These are phyloP conservation scores for Bidens hawaiensis DNA, from an alignment of 140 eudicot species.

Conservation along the genomic window DNA sequence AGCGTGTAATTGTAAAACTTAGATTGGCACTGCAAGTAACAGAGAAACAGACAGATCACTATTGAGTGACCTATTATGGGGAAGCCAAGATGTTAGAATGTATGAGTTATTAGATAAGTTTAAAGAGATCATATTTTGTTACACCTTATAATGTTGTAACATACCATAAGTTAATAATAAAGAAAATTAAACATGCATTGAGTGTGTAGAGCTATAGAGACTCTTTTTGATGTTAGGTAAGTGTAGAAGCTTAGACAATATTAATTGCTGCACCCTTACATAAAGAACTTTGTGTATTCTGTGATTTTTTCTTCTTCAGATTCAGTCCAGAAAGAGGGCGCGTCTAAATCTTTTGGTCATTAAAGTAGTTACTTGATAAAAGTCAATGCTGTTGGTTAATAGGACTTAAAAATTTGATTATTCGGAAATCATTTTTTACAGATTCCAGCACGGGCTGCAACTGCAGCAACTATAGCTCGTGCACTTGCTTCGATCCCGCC, in stretches of 20 bases:
- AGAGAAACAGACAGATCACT: slow-evolving; percentile 8
- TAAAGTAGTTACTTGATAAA: slow-evolving; percentile 7
- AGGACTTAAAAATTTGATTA: slow-evolving; percentile 6
- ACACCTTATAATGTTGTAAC: background rate
- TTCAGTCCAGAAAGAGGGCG: slow-evolving; percentile 1
- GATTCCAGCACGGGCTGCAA: slow-evolving; percentile 97
- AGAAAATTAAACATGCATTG: slow-evolving; percentile 2
- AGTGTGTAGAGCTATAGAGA: slow-evolving; percentile 9
- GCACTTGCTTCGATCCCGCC: slow-evolving; percentile 93
- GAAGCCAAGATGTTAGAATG: slow-evolving; percentile 19
- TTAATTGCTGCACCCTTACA: background rate
- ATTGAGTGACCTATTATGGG: background rate
- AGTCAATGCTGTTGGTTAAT: background rate
- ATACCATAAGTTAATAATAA: slow-evolving; percentile 4
- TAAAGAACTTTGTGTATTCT: background rate
- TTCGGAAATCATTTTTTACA: slow-evolving; percentile 23
- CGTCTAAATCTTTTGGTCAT: slow-evolving; percentile 1
- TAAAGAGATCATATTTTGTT: background rate
- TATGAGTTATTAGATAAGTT: background rate
- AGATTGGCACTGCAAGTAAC: background rate
- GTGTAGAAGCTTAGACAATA: slow-evolving; percentile 2
- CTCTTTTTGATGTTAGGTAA: background rate
- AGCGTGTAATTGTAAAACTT: background rate
- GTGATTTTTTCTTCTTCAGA: background rate
- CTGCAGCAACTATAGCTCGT: slow-evolving; percentile 95